phyloP scores from a whole-genome alignment of 192 early-diverging fungal genomes.

The Coemansia sp. region DNA sequence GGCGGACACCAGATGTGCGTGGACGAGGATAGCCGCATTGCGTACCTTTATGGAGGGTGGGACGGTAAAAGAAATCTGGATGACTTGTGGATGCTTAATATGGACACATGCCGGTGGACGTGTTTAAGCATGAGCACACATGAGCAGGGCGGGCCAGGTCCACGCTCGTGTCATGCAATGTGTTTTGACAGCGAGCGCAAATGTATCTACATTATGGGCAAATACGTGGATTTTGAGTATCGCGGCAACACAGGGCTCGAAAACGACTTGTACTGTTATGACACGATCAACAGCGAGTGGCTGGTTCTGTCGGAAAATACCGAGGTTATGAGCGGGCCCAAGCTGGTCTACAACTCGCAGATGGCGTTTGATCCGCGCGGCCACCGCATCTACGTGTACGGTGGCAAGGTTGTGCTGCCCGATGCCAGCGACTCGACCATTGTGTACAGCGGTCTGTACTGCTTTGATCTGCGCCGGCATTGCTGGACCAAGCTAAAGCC shows the following conservation, averaged over 20 bases:
- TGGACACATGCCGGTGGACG: slow-evolving; percentile 65
- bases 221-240: slow-evolving; percentile 79
- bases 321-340: slow-evolving; percentile 79
- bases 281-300: slow-evolving; percentile 70
- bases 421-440: slow-evolving; percentile 63
- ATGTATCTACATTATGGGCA: slow-evolving; percentile 82
- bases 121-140: slow-evolving; percentile 76
- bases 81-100: slow-evolving; percentile 86
- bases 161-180: slow-evolving; percentile 91
- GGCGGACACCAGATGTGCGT: slow-evolving; percentile 98
- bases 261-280: slow-evolving; percentile 89
- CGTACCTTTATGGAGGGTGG: slow-evolving; percentile 96
- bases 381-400: slow-evolving; percentile 84
- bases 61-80: slow-evolving; percentile 81
- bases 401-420: slow-evolving; percentile 71
- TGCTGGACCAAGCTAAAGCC: slow-evolving; percentile 75
- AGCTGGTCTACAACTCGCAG: slow-evolving; percentile 90
- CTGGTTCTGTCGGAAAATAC: slow-evolving; percentile 75
- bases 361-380: slow-evolving; percentile 79
- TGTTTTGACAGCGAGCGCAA: slow-evolving; percentile 76
- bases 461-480: slow-evolving; percentile 69
- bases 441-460: slow-evolving; percentile 84
- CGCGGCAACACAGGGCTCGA: slow-evolving; percentile 68
- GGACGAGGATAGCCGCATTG: slow-evolving; percentile 66
- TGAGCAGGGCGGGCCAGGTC: slow-evolving; percentile 76